Base-by-base conservation (phyloP, 2,329 filamentous ascomycete genomes). In the Xylariales sp. region DNA sequence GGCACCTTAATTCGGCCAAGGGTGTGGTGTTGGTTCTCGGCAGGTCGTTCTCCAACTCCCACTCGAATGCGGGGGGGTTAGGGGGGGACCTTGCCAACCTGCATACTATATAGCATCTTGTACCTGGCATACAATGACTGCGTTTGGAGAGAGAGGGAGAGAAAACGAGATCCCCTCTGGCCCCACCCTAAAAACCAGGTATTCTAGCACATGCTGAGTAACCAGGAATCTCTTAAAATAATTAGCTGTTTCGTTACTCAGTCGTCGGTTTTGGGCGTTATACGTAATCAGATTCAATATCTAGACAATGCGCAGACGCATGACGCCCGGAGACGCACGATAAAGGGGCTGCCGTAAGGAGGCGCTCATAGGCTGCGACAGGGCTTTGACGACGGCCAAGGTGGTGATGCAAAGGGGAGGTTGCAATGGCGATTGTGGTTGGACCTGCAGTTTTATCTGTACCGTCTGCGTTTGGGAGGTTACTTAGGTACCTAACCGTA, bases 41-140 rank as follows among this genome's bases (percentile, higher is more conserved):
- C 52, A 61, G 67, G 55, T 69, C 52, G 67, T 64, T 67, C 54
- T 67, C 59, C 67, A 61, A 65, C 49, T 54, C 62, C 62, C 62
- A 39, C 36, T 8, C 6, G 36, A 39, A 39, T 39, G 36, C 36
- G 36, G 36, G 36, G 36, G 36, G 12, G 36, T 39, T 1, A 36
- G 63, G 64, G 67, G 64, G 54, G 49, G 28, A 45, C 53, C 39
- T n/a, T 50, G 58, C 60, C 45, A 23, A 45, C 45, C 59, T 18
- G 39, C 54, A 16, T 54, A 54, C 50, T 16, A 34, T 23, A 23
- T 23, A 23, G 23, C 23, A 23, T 23, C 23, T 23, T 56, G 67
- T 69, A 67, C 67, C 67, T 64, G 67, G 41, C 63, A 67, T 63
- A 34, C 54, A 54, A 63, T 58, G 54, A 62, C 32, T 49, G 54